Base-by-base conservation (phyloP, 495 filamentous ascomycete species). In the Podospora pseudopauciseta region DNA sequence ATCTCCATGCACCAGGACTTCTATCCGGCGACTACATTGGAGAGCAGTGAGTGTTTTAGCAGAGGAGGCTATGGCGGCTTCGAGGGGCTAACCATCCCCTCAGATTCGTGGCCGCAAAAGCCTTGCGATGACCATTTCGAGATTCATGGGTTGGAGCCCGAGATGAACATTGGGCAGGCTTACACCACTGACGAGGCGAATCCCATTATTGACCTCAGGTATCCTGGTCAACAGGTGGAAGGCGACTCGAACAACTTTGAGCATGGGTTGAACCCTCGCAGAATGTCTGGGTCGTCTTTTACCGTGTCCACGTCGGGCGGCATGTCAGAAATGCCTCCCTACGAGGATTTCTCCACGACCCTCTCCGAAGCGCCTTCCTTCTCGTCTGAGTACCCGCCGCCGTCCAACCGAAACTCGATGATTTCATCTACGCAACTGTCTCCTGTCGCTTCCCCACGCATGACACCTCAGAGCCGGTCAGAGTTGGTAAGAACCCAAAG, bases 391-490 rank as follows among this genome's bases (percentile, higher is more conserved):
- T 87, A 86, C 67, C 83, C 84, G 60, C 84, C 83, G 58, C 82
- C 78, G 32, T 86, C 84, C 19, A 87, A 86, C 76, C 73, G 84
- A 55, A 86, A 84, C 69, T 86, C 84, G 32, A 75, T 86, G 66
- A 86, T 88, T 78, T 87, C 86, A 58, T 85, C 85, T 16, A 86
- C 85, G 4, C 85, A 86, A 65, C 68, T 86, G 39, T 87, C 86
- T 0, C 85, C 86, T 27, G 85, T 86, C n/a, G 83, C 85, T 0
- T 87, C 86, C 49, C 86, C 85, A 61, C 83, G 83, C 66, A 86
- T 86, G 83, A 85, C 84, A 16, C 82, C 85, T 9, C 84, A 87
- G 68, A 78, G 79, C 69, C 81, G 84, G 11, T 81, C 83, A 20
- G 85, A 88, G 65, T 75, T 86, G 53, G 84, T 87, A 34, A 77